Evolutionary conservation across 331 rosid genomes (phyloP).

Genomic region (Saraca asoca): DNA sequence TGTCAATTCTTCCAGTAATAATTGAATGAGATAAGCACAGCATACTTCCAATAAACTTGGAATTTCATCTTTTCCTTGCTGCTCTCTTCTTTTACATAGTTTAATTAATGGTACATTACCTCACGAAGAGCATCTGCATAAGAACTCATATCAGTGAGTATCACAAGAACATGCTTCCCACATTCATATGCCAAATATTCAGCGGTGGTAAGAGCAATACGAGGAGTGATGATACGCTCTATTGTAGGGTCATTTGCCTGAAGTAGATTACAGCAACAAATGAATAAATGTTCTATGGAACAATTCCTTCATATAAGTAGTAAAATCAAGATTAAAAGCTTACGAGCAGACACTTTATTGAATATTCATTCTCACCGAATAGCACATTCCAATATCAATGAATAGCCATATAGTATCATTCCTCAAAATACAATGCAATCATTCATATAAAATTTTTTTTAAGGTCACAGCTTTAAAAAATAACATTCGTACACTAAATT

Average conservation of each 20-base stretch:
- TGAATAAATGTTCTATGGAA: constrained; percentile 21
- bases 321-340: constrained; percentile 20
- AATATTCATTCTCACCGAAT: background rate
- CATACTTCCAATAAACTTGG: constrained; percentile 3
- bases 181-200: constrained; percentile 99
- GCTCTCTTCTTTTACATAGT: constrained; percentile 9
- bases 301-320: constrained; percentile 7
- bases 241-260: constrained; percentile 99
- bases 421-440: constrained; percentile 17
- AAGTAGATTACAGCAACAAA: constrained; percentile 33
- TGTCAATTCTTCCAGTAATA: constrained; percentile 21
- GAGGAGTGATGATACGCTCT: constrained; percentile 99
- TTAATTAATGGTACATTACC: constrained; percentile 52
- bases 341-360: constrained; percentile 2
- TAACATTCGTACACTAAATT: background rate
- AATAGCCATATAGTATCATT: constrained; percentile 5
- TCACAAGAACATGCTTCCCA: constrained; percentile 99
- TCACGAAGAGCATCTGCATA: constrained; percentile 99
- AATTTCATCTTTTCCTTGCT: background rate
- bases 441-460: background rate
- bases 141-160: constrained; percentile 99
- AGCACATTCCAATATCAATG: background rate
- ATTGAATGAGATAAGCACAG: constrained; percentile 12
- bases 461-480: background rate
- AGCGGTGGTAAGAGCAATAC: constrained; percentile 99